phyloP scores from a whole-genome alignment of 2,329 filamentous ascomycete species.

The Neopestalotiopsis sp. region DNA sequence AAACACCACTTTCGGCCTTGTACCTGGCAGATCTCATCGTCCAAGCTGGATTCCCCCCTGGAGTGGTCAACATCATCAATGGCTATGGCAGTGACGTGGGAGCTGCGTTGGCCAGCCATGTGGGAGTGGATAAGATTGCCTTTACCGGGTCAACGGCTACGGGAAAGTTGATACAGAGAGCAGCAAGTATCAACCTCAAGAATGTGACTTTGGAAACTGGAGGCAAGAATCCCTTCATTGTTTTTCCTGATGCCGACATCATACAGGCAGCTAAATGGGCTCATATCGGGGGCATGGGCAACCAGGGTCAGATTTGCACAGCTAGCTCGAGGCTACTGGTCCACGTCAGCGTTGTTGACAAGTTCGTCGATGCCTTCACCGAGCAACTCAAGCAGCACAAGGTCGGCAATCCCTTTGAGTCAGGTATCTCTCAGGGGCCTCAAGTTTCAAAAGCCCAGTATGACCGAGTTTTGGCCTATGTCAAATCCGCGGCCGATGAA shows the following conservation, averaged over 20 bases:
- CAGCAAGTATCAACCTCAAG: slow-evolving; percentile 62
- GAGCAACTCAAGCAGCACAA: slow-evolving; percentile 35
- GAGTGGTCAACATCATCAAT: slow-evolving; percentile 78
- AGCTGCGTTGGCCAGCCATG: slow-evolving; percentile 69
- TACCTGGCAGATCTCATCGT: slow-evolving; percentile 70
- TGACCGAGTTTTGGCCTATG: not conserved
- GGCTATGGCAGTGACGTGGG: slow-evolving; percentile 73
- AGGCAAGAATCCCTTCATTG: slow-evolving; percentile 68
- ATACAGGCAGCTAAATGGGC: slow-evolving; percentile 70
- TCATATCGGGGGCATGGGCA: slow-evolving; percentile 58
- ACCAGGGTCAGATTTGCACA: slow-evolving; percentile 71
- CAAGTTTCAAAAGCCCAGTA: slow-evolving; percentile 68
- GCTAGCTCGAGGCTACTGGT: slow-evolving; percentile 69
- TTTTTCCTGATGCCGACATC: slow-evolving; percentile 70
- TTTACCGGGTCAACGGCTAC: slow-evolving; percentile 80
- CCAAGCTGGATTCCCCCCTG: slow-evolving; percentile 78
- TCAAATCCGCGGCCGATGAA: not conserved
- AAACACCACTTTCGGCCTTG: slow-evolving; percentile 66
- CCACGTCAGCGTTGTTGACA: slow-evolving; percentile 56
- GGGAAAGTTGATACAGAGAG: slow-evolving; percentile 78
- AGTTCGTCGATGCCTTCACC: slow-evolving; percentile 39
- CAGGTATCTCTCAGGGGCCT: slow-evolving; percentile 74
- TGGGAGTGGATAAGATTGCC: slow-evolving; percentile 75
- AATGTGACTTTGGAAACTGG: slow-evolving; percentile 72
- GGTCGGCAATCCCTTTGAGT: slow-evolving; percentile 73